phyloP scores from a whole-genome alignment of 225 moss, liverwort and hornwort species.

The Bryum argenteum region DNA sequence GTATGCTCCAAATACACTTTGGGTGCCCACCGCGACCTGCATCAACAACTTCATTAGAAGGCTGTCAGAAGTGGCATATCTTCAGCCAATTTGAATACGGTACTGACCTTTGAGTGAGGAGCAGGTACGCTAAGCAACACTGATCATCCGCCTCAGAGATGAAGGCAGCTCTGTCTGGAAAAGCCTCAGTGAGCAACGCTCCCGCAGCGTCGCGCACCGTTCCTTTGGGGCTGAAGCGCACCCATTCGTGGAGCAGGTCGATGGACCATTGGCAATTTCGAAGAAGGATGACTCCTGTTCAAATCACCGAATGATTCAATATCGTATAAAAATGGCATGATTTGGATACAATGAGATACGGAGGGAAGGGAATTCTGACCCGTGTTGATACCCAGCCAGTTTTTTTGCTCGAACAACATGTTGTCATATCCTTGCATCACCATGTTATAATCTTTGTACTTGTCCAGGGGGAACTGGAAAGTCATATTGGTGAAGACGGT shows the following conservation, averaged over 20 bases:
- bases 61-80: no score
- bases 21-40: constrained; percentile 45
- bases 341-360: neutral
- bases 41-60: neutral
- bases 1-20: constrained; percentile 56
- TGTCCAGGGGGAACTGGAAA: constrained; percentile 43
- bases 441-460: constrained; percentile 45
- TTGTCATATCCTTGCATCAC: constrained; percentile 43
- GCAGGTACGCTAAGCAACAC: constrained; percentile 62
- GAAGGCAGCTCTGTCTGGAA: constrained; percentile 49
- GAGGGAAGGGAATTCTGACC: constrained; percentile 25
- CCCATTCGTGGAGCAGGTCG: constrained; percentile 81
- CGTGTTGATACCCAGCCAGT: constrained; percentile 52
- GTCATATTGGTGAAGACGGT: constrained; percentile 60
- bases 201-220: constrained; percentile 67
- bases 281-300: constrained; percentile 69
- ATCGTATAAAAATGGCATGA: neutral
- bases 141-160: constrained; percentile 74
- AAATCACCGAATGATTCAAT: neutral
- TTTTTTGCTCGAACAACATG: constrained; percentile 34
- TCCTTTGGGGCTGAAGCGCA: constrained; percentile 70
- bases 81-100: no score
- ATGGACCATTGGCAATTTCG: constrained; percentile 91
- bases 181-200: constrained; percentile 60
- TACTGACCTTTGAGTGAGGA: constrained; percentile 59